Base-by-base conservation (phyloP, 2,329 filamentous ascomycete genomes). In the Aspergillus costaricaensis region DNA sequence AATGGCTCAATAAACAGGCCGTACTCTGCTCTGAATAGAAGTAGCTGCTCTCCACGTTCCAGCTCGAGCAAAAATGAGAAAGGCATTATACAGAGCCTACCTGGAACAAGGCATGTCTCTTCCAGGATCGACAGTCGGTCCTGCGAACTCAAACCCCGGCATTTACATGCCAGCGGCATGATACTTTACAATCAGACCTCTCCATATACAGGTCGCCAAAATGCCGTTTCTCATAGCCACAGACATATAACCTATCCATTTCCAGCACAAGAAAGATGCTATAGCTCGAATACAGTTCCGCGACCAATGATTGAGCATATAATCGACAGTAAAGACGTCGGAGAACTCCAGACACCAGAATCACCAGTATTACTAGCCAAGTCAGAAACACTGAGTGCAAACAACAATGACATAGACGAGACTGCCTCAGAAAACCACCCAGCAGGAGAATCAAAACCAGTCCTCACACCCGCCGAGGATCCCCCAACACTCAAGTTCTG, bases 401-500 rank as follows among this genome's bases (percentile, higher is more conserved):
- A 4, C 32, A 21, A 51, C 25, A 14, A 14, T 39, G 15, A 17
- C 21, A 9, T 48, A 47, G 43, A 44, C 15, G 14, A 25, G 25
- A 1, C 5, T 6, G 17, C 23, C 15, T 5, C 47, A 27, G 27
- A 27, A 19, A 32, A 39, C 36, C 17, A 12, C 4, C 14, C 50
- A 30, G 19, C 32, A 43, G 19, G 30, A 12, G 17, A 52, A 7
- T n/a, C 23, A 17, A 43, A n/a, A 7, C 38, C 52, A 43, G 32
- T 17, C 48, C 30, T 5, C 12, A 17, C 17, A 30, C 17, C 23
- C 19, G 9, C 27, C 25, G 25, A 19, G 3, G 38, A 44, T 15
- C 7, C 50, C 8, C 12, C 50, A 32, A 17, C 56, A 4, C 64
- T 68, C 6, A 60, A 70, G 25, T 75, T 70, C 55, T 77, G 74